A percentile compares a stretch with the other conserved stretches of the same genome.
Evolutionary conservation across 371 early-diverging fungal species (phyloP).

Genomic region (Rhizopus microsporus): DNA sequence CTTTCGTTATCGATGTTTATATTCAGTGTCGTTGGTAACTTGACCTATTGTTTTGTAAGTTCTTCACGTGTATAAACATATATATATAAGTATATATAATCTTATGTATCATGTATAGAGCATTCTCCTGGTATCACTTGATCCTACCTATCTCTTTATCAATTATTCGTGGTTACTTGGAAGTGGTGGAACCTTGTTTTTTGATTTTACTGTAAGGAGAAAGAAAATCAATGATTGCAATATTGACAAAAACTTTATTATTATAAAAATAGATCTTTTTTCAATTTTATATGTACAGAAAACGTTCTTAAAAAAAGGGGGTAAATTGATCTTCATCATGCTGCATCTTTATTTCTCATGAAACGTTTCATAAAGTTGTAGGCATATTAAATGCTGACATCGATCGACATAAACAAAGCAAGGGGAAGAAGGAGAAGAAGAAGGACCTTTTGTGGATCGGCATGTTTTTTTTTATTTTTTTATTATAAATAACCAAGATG

Average conservation of each 20-base stretch:
- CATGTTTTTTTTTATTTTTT: not conserved
- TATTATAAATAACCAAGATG: not conserved
- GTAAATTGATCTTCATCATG: conserved; percentile 2
- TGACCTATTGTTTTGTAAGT: conserved; percentile 62
- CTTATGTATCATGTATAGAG: conserved; percentile 38
- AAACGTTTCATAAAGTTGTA: not conserved
- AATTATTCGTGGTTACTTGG: conserved; percentile 78
- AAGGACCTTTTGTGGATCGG: not conserved
- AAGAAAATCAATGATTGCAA: not conserved
- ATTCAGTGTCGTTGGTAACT: conserved; percentile 82
- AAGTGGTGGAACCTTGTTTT: conserved; percentile 61
- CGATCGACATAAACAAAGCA: not conserved
- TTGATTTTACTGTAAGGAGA: conserved; percentile 61
- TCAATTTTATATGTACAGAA: conserved; percentile 50
- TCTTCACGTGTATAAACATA: not conserved
- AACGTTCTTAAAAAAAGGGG: conserved; percentile 14
- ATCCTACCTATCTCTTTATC: conserved; percentile 57
- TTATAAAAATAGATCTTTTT: conserved; percentile 44
- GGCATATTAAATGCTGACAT: not conserved
- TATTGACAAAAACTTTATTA: conserved; percentile 1
- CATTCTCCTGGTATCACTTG: conserved; percentile 64
- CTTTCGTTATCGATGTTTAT: conserved; percentile 79
- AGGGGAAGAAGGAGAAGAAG: not conserved
- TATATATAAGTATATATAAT: not conserved
- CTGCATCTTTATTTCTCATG: not conserved